These are phyloP conservation scores for Casuarina glauca DNA, from an alignment of 306 rosid species.

Conservation along the genomic window DNA sequence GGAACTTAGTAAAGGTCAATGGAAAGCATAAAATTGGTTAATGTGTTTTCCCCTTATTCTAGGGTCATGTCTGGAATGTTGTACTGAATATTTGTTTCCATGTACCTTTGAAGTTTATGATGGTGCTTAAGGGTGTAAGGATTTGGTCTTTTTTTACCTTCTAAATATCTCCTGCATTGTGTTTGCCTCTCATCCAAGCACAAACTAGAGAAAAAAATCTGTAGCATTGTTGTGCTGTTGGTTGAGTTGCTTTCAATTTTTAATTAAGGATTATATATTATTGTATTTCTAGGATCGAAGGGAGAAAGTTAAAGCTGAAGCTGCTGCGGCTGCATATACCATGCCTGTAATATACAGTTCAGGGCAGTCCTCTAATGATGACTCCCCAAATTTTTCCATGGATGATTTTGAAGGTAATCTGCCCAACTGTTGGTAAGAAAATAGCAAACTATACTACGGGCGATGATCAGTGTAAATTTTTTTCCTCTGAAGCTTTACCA, in stretches of 20 bases:
- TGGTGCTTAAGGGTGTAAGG: neutral
- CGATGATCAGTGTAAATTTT: neutral
- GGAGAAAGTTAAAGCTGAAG: constrained; percentile 85
- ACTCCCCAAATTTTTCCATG: constrained; percentile 72
- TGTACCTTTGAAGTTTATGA: neutral
- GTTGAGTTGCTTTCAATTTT: neutral
- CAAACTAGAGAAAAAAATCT: neutral
- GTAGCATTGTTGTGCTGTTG: neutral
- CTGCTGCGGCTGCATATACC: constrained; percentile 52
- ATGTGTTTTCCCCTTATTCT: neutral
- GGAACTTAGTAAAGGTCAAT: neutral
- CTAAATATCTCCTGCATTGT: constrained; percentile 15
- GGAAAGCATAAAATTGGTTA: neutral
- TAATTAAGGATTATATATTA: constrained; percentile 14
- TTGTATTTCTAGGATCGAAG: constrained; percentile 58
- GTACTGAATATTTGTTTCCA: neutral
- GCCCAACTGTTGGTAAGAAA: constrained; percentile 11
- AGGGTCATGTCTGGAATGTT: neutral
- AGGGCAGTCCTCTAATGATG: constrained; percentile 36
- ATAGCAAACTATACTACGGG: constrained; percentile 16
- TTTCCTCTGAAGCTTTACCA: neutral
- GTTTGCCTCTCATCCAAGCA: neutral
- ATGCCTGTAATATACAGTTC: constrained; percentile 38
- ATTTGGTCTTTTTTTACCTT: neutral
- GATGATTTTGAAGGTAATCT: constrained; percentile 90